These are phyloP conservation scores for Leishmania tarentolae DNA, from an alignment of 208 protist genomes.

Conservation along the genomic window DNA sequence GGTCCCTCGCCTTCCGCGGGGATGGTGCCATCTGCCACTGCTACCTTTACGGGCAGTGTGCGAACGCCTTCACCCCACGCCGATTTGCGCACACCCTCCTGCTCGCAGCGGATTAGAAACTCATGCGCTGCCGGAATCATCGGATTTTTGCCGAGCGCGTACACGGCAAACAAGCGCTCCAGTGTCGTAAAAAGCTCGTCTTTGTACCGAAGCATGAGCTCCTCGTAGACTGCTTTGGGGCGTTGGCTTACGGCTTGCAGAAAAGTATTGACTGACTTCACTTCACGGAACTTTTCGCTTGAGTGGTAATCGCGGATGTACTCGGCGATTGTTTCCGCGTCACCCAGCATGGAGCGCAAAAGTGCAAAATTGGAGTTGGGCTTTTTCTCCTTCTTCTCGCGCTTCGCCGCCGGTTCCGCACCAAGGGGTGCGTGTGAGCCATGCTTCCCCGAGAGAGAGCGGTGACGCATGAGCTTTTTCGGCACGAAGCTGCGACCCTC, in stretches of 20 bases:
- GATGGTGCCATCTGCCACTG: neutral
- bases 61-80: slow-evolving; percentile 40
- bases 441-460: slow-evolving; percentile 32
- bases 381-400: slow-evolving; percentile 43
- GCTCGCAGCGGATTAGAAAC: slow-evolving; percentile 85
- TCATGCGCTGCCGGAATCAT: slow-evolving; percentile 68
- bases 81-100: slow-evolving; percentile 61
- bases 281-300: slow-evolving; percentile 48
- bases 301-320: slow-evolving; percentile 57
- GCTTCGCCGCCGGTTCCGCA: slow-evolving; percentile 26
- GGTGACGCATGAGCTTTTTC: slow-evolving; percentile 19
- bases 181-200: slow-evolving; percentile 52
- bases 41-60: slow-evolving; percentile 19
- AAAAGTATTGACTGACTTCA: slow-evolving; percentile 66
- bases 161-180: slow-evolving; percentile 66
- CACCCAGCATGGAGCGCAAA: slow-evolving; percentile 44
- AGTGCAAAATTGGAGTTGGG: slow-evolving; percentile 62
- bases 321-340: slow-evolving; percentile 55
- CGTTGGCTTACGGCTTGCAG: slow-evolving; percentile 73
- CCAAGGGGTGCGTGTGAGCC: slow-evolving; percentile 19
- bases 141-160: slow-evolving; percentile 38
- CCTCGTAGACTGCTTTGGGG: slow-evolving; percentile 45
- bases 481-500: slow-evolving; percentile 7
- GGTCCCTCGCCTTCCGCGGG: neutral
- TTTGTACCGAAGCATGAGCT: slow-evolving; percentile 58